Conservation (phyloP, 2,329 filamentous ascomycete genomes). For the Pezicula rhizophila region DNA sequence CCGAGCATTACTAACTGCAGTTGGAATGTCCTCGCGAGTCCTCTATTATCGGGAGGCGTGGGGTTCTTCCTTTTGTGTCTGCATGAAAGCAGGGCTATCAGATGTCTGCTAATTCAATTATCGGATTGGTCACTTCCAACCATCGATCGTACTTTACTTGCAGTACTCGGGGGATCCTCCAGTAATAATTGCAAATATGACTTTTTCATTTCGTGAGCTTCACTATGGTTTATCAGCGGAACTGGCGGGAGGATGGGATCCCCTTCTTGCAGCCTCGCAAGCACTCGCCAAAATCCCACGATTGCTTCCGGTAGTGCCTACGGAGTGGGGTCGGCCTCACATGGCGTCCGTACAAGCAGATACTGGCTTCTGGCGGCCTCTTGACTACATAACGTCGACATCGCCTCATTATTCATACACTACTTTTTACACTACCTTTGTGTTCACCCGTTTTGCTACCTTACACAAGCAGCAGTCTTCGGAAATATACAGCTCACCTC, state of each 20-base stretch:
- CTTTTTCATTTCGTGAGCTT: not conserved
- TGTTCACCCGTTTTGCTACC: no score
- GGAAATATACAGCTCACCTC: no score
- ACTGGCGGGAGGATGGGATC: not conserved
- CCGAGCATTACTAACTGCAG: no score
- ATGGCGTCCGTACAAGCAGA: no score
- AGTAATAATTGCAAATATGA: not conserved
- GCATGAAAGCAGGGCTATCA: not conserved
- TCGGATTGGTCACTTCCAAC: not conserved
- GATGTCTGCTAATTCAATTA: not conserved
- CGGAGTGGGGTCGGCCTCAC: slow-evolving; percentile 11
- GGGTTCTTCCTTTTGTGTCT: no score
- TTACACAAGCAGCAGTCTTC: not conserved
- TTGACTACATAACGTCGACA: slow-evolving; percentile 14
- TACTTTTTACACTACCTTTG: not conserved
- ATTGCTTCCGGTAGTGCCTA: slow-evolving; percentile 13
- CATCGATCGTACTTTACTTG: no score
- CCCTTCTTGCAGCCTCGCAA: no score
- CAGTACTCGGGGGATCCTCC: not conserved
- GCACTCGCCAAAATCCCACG: slow-evolving; percentile 2
- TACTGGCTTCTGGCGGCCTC: not conserved
- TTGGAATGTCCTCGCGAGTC: no score
- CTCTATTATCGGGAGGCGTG: no score
- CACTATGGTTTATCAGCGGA: not conserved
- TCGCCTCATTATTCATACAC: slow-evolving; percentile 2